Percentiles rank a stretch among this genome's conserved stretches.
These are phyloP conservation scores for Podochytrium sp. DNA, from an alignment of 192 early-diverging fungal species.

Conservation along the genomic window DNA sequence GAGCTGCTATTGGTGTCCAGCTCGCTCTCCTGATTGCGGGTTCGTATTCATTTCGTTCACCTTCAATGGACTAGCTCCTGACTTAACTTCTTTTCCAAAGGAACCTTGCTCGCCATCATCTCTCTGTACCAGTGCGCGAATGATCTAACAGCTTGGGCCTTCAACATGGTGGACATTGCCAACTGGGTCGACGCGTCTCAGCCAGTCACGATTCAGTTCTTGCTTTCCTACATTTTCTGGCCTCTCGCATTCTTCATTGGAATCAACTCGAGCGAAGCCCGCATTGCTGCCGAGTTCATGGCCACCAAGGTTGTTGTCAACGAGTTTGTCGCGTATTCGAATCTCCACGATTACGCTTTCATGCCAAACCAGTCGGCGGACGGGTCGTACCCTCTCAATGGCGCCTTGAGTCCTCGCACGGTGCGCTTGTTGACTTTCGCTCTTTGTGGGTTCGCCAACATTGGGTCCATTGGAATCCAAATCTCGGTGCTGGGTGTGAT, in stretches of 20 bases:
- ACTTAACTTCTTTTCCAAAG: too few relatives aligned
- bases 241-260: slow-evolving; percentile 76
- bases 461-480: slow-evolving; percentile 82
- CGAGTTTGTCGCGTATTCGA: slow-evolving; percentile 84
- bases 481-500: slow-evolving; percentile 76
- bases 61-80: too few relatives aligned
- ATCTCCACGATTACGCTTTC: slow-evolving; percentile 20
- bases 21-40: slow-evolving; percentile 76
- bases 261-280: slow-evolving; percentile 54
- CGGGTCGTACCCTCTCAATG: slow-evolving; percentile 15
- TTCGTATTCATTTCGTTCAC: too few relatives aligned
- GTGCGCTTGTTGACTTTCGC: slow-evolving; percentile 64
- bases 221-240: slow-evolving; percentile 80
- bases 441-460: slow-evolving; percentile 86
- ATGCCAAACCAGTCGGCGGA: not conserved
- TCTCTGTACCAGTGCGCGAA: slow-evolving; percentile 74
- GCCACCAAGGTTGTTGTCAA: slow-evolving; percentile 82
- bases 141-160: slow-evolving; percentile 71
- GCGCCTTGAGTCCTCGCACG: slow-evolving; percentile 33
- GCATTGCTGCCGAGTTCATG: slow-evolving; percentile 67
- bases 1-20: slow-evolving; percentile 79
- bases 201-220: slow-evolving; percentile 64
- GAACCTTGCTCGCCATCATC: slow-evolving; percentile 77
- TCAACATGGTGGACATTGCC: slow-evolving; percentile 50
- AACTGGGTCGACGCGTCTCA: slow-evolving; percentile 62